phyloP scores from a whole-genome alignment of 1,284 basidiomycete species.

The Sutorius eximius region DNA sequence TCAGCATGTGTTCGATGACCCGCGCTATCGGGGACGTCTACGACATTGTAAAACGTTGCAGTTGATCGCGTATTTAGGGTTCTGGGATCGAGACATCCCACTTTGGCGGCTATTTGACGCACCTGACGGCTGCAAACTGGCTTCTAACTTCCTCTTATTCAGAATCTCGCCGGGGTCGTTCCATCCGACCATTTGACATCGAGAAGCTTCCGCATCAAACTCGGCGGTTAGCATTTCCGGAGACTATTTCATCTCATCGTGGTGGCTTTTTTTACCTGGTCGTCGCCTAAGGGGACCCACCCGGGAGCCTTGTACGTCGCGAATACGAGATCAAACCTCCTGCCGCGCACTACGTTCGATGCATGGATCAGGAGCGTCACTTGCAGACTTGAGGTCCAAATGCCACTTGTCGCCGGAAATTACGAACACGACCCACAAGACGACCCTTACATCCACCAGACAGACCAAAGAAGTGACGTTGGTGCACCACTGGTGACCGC shows the following conservation, averaged over 20 bases:
- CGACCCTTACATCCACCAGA: neutral
- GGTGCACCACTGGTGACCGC: neutral
- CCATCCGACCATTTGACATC: slow-evolving; percentile 6
- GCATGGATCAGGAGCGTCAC: neutral
- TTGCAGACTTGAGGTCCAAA: neutral
- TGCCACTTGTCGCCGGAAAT: slow-evolving; percentile 1
- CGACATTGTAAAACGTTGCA: neutral
- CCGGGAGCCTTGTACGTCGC: neutral
- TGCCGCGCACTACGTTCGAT: neutral
- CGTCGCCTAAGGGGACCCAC: neutral
- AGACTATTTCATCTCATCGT: neutral
- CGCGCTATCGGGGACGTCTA: neutral
- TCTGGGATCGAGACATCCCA: neutral
- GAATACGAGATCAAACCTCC: neutral
- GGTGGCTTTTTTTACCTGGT: neutral
- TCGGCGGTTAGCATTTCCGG: slow-evolving; percentile 14
- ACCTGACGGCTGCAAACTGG: neutral
- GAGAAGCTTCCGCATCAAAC: slow-evolving; percentile 7
- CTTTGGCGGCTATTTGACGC: neutral
- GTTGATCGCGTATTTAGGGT: neutral
- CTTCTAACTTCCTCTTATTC: neutral
- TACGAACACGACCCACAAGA: neutral
- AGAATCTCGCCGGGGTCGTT: slow-evolving; percentile 6
- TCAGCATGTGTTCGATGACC: neutral
- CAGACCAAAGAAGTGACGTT: neutral